Conservation (phyloP, 2,329 filamentous ascomycete species). For the Colletotrichum godetiae region DNA sequence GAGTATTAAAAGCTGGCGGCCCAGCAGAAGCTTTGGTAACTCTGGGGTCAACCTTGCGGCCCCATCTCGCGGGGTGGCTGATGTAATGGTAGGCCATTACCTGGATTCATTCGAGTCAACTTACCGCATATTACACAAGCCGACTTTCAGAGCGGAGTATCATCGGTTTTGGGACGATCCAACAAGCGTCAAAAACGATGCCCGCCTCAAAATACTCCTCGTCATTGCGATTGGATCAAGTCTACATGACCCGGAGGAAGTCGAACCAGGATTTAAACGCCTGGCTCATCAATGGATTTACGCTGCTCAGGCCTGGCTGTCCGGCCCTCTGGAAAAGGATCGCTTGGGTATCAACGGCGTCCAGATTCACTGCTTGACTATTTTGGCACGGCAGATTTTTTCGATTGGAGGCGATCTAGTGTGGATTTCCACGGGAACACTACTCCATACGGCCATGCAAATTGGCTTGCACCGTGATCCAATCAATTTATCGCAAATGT, state of each 20-base stretch:
- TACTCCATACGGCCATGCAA: constrained; percentile 56
- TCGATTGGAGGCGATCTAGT: constrained; percentile 53
- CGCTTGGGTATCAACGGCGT: constrained; percentile 45
- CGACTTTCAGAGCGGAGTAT: constrained; percentile 64
- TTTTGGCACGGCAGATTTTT: constrained; percentile 54
- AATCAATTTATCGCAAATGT: constrained; percentile 48
- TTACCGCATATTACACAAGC: constrained; percentile 63
- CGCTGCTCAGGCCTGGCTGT: constrained; percentile 54
- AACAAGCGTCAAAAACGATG: constrained; percentile 35
- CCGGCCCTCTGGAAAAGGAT: constrained; percentile 51
- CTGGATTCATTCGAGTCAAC: constrained; percentile 61
- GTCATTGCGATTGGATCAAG: constrained; percentile 54
- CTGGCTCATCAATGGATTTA: constrained; percentile 52
- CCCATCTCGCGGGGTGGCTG: constrained; percentile 47
- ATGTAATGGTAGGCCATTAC: constrained; percentile 57
- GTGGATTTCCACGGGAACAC: constrained; percentile 54
- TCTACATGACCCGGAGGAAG: constrained; percentile 41
- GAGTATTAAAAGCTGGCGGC: constrained; percentile 34
- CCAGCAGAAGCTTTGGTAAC: constrained; percentile 43
- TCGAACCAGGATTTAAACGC: constrained; percentile 40
- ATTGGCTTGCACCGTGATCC: constrained; percentile 59
- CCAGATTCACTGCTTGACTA: constrained; percentile 52
- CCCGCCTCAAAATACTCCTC: constrained; percentile 51
- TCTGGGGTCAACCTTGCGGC: constrained; percentile 39
- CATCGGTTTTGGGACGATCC: constrained; percentile 55